Conservation (phyloP, 257 asterid genomes). For the Ajuga chamaepitys region DNA sequence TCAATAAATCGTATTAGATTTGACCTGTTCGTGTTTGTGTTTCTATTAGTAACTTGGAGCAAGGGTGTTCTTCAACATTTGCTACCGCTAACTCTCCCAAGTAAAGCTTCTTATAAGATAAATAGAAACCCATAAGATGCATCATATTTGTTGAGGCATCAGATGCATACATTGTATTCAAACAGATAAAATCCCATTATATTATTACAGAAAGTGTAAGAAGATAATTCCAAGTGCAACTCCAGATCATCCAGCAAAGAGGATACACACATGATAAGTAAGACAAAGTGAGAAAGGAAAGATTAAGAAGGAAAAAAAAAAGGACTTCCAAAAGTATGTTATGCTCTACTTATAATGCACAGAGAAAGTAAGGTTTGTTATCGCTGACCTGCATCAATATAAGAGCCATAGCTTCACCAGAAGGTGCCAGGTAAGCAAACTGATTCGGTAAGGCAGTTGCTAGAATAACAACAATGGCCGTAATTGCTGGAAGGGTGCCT, state of each 20-base stretch:
- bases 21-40: too few species aligned
- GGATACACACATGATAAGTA: neutral
- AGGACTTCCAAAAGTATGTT: too few species aligned
- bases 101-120: neutral
- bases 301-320: neutral
- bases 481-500: conserved; percentile 74
- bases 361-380: neutral
- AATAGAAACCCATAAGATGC: neutral
- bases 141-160: too few species aligned
- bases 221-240: too few species aligned
- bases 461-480: conserved; percentile 68
- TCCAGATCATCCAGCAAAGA: neutral
- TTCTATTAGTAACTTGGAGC: too few species aligned
- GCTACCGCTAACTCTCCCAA: too few species aligned
- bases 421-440: conserved; percentile 77
- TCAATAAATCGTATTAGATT: too few species aligned
- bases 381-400: conserved; percentile 75
- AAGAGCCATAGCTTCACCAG: conserved; percentile 92
- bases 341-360: neutral
- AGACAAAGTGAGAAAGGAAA: too few species aligned
- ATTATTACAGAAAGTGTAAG: neutral
- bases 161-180: neutral
- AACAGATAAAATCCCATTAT: neutral
- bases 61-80: too few species aligned
- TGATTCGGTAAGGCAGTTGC: conserved; percentile 71